These are phyloP conservation scores for Globisporangium okanoganense DNA, from an alignment of 352 stramenopile genomes.

Conservation along the genomic window DNA sequence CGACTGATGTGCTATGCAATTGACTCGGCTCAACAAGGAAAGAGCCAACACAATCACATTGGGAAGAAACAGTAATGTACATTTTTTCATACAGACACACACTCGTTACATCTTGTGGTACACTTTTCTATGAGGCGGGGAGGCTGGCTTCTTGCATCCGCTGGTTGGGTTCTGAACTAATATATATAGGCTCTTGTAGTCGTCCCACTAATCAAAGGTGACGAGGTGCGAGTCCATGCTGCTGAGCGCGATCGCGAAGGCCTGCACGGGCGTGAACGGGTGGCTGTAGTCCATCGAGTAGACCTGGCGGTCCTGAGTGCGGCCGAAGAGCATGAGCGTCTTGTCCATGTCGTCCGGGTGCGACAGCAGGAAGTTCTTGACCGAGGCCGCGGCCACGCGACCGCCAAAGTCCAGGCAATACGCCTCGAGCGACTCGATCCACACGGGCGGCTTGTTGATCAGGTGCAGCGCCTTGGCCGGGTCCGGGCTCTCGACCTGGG, in stretches of 20 bases:
- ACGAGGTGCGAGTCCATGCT: conserved; percentile 87
- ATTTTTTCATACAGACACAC: conserved; percentile 42
- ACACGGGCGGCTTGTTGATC: conserved; percentile 87
- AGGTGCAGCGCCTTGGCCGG: conserved; percentile 54
- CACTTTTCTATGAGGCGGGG: conserved; percentile 11
- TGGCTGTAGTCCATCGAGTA: conserved; percentile 88
- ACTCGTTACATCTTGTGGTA: conserved; percentile 12
- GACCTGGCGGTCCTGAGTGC: conserved; percentile 81
- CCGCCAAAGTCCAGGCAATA: conserved; percentile 89
- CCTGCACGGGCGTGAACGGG: conserved; percentile 81
- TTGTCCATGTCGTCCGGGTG: conserved; percentile 85
- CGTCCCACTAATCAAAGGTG: conserved; percentile 76
- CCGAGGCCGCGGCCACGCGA: conserved; percentile 63
- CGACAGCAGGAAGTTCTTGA: conserved; percentile 88
- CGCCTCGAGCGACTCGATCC: conserved; percentile 83
- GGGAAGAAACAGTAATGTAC: conserved; percentile 20
- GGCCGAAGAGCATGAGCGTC: conserved; percentile 83
- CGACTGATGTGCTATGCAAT: too few species aligned
- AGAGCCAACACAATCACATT: too few species aligned
- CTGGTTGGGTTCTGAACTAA: neutral
- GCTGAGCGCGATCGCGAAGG: conserved; percentile 85
- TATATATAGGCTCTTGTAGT: neutral
- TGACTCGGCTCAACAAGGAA: too few species aligned
- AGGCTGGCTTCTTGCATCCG: neutral
- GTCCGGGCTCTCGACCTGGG: conserved; percentile 71